Evolutionary conservation across 129 eudicot genomes (phyloP), one percentile per base, ranked within the genome.

Genomic region (Chrysanthemum lavandulifolium): DNA sequence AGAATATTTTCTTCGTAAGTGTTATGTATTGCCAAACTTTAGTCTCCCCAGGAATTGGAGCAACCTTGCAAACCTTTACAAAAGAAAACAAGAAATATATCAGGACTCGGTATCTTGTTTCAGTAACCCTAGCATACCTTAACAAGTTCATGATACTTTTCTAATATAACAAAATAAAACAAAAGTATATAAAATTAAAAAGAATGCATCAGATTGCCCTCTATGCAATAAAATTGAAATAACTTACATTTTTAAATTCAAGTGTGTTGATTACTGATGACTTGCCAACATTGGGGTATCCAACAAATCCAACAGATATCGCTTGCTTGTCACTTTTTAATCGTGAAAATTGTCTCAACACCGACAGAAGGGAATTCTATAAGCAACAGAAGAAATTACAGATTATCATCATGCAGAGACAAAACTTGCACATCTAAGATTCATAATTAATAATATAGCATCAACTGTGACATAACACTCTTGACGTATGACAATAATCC

Each of bases 11-110:
- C 94, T 95, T 95, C 16, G 99, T 95, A 60, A 95, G 97, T 40
- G 99, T 95, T 31, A 95, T 90, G 78, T 95, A 90, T 67, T 95
- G 99, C 99, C 99, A 95, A 62, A 95, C 99, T 91, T 95, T 95
- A 49, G 99, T 95, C 78, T 95, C 99, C 65, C 99, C 99, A 15
- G 99, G 99, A 71, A 90, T 95, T 56, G 97, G 99, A 73, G 99
- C 97, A 57, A 95, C 99, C 78, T 91, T 90, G 86, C 99, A 95
- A 21, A 95, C 98, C 98, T 93, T 49, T 11, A 12, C 15, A 15
- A 50, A 68, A 13, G 9, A 51, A 61, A 52, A 18, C 18, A 25
- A 61, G 5, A 49, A 56, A 67, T 31, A 71, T n/a, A 57, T 68
- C 18, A 21, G 59, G 56, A 16, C 13, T 40, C 64, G 15, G 21